Evolutionary conservation across 768 basidiomycete genomes (phyloP).

Genomic region (Boletellus emodensis): DNA sequence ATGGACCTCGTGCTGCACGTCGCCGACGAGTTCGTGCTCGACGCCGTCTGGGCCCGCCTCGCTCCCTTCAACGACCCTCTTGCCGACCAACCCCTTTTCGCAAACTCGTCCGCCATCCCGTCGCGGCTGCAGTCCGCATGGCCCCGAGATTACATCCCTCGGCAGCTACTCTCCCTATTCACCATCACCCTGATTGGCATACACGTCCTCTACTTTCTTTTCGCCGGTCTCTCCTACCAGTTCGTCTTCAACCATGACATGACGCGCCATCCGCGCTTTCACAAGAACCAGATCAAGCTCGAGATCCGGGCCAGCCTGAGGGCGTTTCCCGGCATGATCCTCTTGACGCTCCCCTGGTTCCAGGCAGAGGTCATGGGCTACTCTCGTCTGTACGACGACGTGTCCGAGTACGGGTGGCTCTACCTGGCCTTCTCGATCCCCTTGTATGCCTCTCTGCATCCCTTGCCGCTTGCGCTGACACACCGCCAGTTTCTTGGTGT

Average conservation of each 20-base stretch:
- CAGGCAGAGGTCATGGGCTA: slow-evolving; percentile 86
- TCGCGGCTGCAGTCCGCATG: slow-evolving; percentile 59
- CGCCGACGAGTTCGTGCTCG: slow-evolving; percentile 70
- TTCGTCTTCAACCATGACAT: slow-evolving; percentile 92
- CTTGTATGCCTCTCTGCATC: slow-evolving; percentile 44
- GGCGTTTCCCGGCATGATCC: slow-evolving; percentile 78
- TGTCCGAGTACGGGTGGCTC: slow-evolving; percentile 74
- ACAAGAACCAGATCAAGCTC: slow-evolving; percentile 76
- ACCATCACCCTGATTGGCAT: slow-evolving; percentile 78
- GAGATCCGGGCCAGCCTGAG: slow-evolving; percentile 76
- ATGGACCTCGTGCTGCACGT: slow-evolving; percentile 82
- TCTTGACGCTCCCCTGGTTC: slow-evolving; percentile 93
- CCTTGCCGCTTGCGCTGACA: background rate
- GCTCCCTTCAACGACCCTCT: slow-evolving; percentile 54
- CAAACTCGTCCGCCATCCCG: slow-evolving; percentile 39
- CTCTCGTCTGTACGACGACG: slow-evolving; percentile 70
- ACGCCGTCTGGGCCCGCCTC: slow-evolving; percentile 72
- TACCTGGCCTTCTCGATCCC: slow-evolving; percentile 68
- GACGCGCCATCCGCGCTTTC: slow-evolving; percentile 92
- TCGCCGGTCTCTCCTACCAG: slow-evolving; percentile 79
- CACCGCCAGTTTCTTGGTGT: slow-evolving; percentile 59
- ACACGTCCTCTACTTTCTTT: slow-evolving; percentile 79
- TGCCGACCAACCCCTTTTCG: slow-evolving; percentile 26
- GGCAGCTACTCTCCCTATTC: slow-evolving; percentile 71
- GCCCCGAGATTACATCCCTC: slow-evolving; percentile 78